Base-by-base conservation (phyloP, 768 basidiomycete genomes). In the Phlebiopsis gigantea region DNA sequence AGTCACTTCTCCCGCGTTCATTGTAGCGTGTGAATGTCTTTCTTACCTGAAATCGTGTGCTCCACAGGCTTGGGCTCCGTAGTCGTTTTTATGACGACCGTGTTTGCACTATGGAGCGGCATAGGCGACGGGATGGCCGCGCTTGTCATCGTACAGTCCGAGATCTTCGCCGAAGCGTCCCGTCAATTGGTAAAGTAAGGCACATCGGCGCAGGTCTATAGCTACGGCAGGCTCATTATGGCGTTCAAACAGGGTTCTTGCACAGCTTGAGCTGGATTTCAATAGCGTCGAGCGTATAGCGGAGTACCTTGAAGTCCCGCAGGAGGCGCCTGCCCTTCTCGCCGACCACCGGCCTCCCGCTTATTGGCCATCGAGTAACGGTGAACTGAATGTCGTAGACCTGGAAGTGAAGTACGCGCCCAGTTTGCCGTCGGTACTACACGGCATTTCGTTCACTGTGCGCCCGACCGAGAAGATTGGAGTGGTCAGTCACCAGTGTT, bases 201-300 rank as follows among this genome's bases (percentile, higher is more conserved):
- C 42, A 19, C 50, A 15, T 24, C 34, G 1, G 12, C 42, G 25
- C 44, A 28, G 39, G 26, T 39, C 25, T 29, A 34, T 56, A 29
- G 4, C 31, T 19, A n/a, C 21, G 19, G 31, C 22, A 29, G 17
- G 31, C 15, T 52, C 14, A 43, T 54, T 28, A n/a, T n/a, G n/a
- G 22, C 0, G 46, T 42, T 24, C 1, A 60, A 48, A 7, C 57
- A 82, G 83, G 61, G 85, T 88, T 8, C 78, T 80, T 46, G 87
- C 86, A 2, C 85, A 87, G 61, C 68, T 88, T 1, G 87, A 88
- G 65, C 76, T 88, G 12, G 85, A 88, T 62, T 88, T 87, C 69
- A 88, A 87, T 63, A 83, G 84, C 39, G 81, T 88, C 1, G 87
- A 90, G 63, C 81, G 88, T 56, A 83, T 88, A 22, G 77, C 81